Evolutionary conservation across 2,329 filamentous ascomycete species (phyloP).

Genomic region (Bipolaris gigantea): DNA sequence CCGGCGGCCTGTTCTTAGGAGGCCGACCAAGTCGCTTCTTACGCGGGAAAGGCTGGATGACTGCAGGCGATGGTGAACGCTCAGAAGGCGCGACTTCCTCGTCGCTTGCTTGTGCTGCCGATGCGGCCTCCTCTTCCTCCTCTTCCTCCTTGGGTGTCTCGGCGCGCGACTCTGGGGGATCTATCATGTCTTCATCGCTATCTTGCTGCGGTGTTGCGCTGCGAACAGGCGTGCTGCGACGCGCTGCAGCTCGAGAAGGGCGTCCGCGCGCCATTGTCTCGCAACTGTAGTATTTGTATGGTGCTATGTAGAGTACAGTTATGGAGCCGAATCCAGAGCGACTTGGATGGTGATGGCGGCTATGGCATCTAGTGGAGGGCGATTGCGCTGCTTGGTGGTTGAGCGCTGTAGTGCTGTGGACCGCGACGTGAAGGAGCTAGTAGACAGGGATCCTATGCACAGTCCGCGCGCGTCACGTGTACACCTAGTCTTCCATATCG

Average conservation of each 20-base stretch:
- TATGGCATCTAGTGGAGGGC: slow-evolving; percentile 2
- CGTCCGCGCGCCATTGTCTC: slow-evolving; percentile 41
- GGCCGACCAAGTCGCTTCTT: slow-evolving; percentile 80
- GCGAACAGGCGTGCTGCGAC: slow-evolving; percentile 42
- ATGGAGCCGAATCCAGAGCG: not conserved
- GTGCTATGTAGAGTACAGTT: not conserved
- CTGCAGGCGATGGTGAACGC: slow-evolving; percentile 49
- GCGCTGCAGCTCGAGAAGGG: slow-evolving; percentile 44
- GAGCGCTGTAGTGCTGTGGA: slow-evolving; percentile 7
- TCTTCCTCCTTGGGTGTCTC: slow-evolving; percentile 53
- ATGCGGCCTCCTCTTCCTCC: slow-evolving; percentile 53
- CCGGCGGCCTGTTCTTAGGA: slow-evolving; percentile 79
- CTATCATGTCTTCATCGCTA: slow-evolving; percentile 42
- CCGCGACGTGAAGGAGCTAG: slow-evolving; percentile 24
- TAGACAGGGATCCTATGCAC: slow-evolving; percentile 18
- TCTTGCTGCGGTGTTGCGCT: slow-evolving; percentile 43
- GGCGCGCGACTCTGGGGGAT: slow-evolving; percentile 38
- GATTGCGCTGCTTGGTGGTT: slow-evolving; percentile 1
- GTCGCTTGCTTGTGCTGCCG: slow-evolving; percentile 50
- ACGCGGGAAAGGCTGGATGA: slow-evolving; percentile 64
- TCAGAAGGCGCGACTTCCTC: slow-evolving; percentile 51
- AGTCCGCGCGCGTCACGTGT: slow-evolving; percentile 9
- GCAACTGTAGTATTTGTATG: not conserved
- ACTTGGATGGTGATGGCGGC: not conserved
- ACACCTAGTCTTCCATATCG: not conserved